Percentiles rank a stretch among this genome's conserved stretches.
Conservation (phyloP, 257 asterid genomes). For the Solanum gracilifrons region DNA sequence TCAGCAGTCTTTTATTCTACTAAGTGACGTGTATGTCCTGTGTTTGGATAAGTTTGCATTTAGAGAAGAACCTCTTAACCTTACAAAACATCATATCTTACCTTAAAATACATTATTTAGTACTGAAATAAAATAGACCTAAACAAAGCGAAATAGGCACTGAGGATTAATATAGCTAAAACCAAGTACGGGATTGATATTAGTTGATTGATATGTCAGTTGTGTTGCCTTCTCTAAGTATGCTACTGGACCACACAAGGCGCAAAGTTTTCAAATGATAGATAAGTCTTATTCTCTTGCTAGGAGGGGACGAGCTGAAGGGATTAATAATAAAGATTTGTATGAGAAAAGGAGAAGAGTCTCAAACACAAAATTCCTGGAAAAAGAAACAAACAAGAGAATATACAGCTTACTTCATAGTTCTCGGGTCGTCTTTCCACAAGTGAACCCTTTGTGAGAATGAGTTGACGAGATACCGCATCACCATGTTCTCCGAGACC, state of each 20-base stretch:
- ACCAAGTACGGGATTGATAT: neutral
- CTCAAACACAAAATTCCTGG: neutral
- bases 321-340: neutral
- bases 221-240: neutral
- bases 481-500: slow-evolving; percentile 95
- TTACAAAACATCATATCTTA: neutral
- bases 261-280: neutral
- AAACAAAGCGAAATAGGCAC: neutral
- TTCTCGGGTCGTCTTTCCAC: slow-evolving; percentile 97
- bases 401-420: slow-evolving; percentile 72
- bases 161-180: neutral
- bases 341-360: neutral
- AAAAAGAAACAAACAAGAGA: neutral
- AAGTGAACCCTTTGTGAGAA: slow-evolving; percentile 82
- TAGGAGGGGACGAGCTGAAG: neutral
- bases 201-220: neutral
- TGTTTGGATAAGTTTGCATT: neutral
- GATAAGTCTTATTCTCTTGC: neutral
- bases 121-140: neutral
- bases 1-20: neutral
- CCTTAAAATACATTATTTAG: neutral
- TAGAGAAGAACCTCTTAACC: neutral
- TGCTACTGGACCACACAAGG: neutral
- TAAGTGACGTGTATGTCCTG: neutral
- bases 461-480: slow-evolving; percentile 90